Percentiles rank a stretch among this genome's conserved stretches.
These are phyloP conservation scores for Pichia sp. DNA, from an alignment of 1,139 yeast genomes.

Conservation along the genomic window DNA sequence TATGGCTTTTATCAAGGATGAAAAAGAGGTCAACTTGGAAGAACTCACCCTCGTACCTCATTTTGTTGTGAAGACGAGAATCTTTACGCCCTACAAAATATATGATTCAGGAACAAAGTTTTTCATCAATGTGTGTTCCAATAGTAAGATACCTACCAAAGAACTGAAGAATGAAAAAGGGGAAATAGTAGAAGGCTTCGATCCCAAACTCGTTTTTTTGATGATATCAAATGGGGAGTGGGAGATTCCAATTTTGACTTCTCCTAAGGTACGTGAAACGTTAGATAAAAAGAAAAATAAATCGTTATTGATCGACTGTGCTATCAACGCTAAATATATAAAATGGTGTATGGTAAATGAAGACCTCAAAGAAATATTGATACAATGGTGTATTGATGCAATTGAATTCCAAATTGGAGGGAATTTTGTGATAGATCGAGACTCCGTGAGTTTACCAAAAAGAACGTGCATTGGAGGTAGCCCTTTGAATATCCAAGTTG, in stretches of 20 bases:
- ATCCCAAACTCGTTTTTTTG: conserved; percentile 57
- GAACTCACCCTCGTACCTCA: conserved; percentile 49
- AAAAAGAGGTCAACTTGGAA: conserved; percentile 9
- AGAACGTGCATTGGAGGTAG: conserved; percentile 56
- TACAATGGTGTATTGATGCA: conserved; percentile 67
- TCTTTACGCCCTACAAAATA: conserved; percentile 36
- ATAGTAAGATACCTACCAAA: conserved; percentile 56
- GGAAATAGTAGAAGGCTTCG: conserved; percentile 39
- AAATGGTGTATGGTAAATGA: conserved; percentile 56
- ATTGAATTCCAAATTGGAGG: conserved; percentile 49
- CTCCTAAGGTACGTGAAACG: conserved; percentile 47
- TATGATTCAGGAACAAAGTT: conserved; percentile 49
- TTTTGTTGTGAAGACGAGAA: conserved; percentile 61
- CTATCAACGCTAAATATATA: conserved; percentile 58
- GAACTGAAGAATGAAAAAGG: conserved; percentile 5
- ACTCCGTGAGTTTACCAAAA: conserved; percentile 48
- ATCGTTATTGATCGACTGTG: conserved; percentile 72
- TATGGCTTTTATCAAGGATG: conserved; percentile 11
- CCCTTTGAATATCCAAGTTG: conserved; percentile 33
- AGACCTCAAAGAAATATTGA: conserved; percentile 46
- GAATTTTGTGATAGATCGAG: conserved; percentile 41
- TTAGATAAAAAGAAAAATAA: conserved; percentile 66
- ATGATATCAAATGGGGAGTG: conserved; percentile 68
- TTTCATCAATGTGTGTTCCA: conserved; percentile 75
- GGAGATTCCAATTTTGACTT: conserved; percentile 79